A percentile compares a stretch with the other conserved stretches of the same genome.
Evolutionary conservation across 2,329 filamentous ascomycete species (phyloP).

Genomic region (Chaetothyriales sp.): DNA sequence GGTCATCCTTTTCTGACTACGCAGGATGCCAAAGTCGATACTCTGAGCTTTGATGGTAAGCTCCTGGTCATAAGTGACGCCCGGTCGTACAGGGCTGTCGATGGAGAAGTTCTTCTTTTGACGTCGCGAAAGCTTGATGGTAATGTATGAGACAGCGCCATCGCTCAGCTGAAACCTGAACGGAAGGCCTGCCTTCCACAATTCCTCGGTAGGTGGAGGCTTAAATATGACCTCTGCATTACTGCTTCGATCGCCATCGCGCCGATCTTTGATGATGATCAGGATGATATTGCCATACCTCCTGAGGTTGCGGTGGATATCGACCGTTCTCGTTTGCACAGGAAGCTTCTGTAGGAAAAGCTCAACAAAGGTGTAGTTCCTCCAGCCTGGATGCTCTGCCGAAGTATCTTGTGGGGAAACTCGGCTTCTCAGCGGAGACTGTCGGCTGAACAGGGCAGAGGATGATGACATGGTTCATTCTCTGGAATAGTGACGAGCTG

Average conservation of each 20-base stretch:
- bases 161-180: conserved; percentile 3
- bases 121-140: not conserved
- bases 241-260: conserved; percentile 25
- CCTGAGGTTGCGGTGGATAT: conserved; percentile 39
- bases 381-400: not conserved
- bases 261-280: conserved; percentile 41
- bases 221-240: conserved; percentile 41
- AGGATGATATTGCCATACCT: conserved; percentile 38
- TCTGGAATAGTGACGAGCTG: not conserved
- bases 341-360: not conserved
- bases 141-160: not conserved
- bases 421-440: not conserved
- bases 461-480: not conserved
- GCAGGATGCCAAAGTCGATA: conserved; percentile 15
- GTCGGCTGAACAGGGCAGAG: not conserved
- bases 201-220: conserved; percentile 23
- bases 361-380: not conserved
- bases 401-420: not conserved
- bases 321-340: conserved; percentile 16
- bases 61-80: conserved; percentile 10
- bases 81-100: conserved; percentile 8
- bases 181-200: conserved; percentile 7
- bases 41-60: conserved; percentile 6
- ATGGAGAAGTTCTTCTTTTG: conserved; percentile 2
- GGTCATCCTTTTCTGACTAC: conserved; percentile 8